Percentiles rank a stretch among this genome's conserved stretches.
These are phyloP conservation scores for Debaryomycetaceae sp. DNA, from an alignment of 1,139 yeast genomes.

Conservation along the genomic window DNA sequence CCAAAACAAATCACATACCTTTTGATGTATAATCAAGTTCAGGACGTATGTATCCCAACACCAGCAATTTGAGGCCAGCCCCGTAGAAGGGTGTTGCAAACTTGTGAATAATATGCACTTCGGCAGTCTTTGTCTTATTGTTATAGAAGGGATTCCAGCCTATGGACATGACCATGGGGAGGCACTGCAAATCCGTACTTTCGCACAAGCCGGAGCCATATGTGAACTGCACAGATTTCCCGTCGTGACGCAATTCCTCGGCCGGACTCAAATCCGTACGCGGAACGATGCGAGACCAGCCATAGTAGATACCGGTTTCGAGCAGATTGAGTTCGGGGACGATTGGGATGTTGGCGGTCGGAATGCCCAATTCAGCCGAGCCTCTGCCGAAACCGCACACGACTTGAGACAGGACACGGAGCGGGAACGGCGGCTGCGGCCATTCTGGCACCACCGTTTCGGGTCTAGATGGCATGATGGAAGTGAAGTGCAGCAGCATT, in stretches of 20 bases:
- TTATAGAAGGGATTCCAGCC: conserved; percentile 95
- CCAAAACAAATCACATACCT: conserved; percentile 11
- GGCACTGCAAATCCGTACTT: conserved; percentile 27
- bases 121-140: conserved; percentile 71
- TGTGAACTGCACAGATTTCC: conserved; percentile 39
- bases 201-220: conserved; percentile 43
- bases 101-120: conserved; percentile 74
- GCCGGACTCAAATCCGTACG: conserved; percentile 6
- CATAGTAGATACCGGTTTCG: conserved; percentile 85
- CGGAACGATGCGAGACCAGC: conserved; percentile 49
- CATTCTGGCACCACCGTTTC: conserved; percentile 28
- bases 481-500: too few species aligned
- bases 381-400: conserved; percentile 95
- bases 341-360: conserved; percentile 86
- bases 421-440: conserved; percentile 58
- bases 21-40: conserved; percentile 78
- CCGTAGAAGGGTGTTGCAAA: conserved; percentile 72
- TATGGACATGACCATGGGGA: conserved; percentile 90
- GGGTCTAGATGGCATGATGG: conserved; percentile 17
- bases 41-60: conserved; percentile 86
- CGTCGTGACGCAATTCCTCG: conserved; percentile 27
- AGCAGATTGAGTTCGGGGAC: conserved; percentile 35
- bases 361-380: conserved; percentile 83
- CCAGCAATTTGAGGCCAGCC: conserved; percentile 53
- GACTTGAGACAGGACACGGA: conserved; percentile 43